Evolutionary conservation across 2,329 filamentous ascomycete species (phyloP), one percentile per base, ranked within the genome.

Genomic region (Lanzia echinophila): DNA sequence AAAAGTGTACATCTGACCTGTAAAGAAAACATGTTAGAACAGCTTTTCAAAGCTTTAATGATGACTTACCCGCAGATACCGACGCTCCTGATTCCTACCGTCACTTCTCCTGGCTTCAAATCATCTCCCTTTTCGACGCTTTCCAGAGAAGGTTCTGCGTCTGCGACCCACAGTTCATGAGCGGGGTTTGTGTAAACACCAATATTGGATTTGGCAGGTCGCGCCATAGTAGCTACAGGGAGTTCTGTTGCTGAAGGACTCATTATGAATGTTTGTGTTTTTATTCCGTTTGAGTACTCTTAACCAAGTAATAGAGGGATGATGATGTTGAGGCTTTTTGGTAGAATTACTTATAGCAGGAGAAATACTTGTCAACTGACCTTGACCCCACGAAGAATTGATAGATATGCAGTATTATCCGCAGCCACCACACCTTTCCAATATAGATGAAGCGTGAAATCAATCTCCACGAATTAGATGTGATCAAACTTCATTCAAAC

Each of bases 1-100:
- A 97, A 77, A 97, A 97, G 74, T 97, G 92, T 54, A 97, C 86
- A 71, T 96, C 91, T 57, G 89, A 95, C 55, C 88, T 92, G 64
- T 15, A 28, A n/a, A 28, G 24, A 49, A 10, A 20, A 43, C 59
- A 36, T 59, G 56, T 44, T 50, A 20, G 22, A 33, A 34, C n/a
- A 28, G 17, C 12, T 12, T 39, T 2, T 38, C 8, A 6, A 33
- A 42, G 17, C 28, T 31, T 45, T 32, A 47, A 31, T 45, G 43
- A 44, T 46, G 34, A 67, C 76, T 67, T 76, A 94, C 82, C 92
- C 92, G 77, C 94, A 97, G 66, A 97, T 97, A 54, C 94, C 94
- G 7, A 92, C 96, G 73, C 88, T 95, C 73, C 92, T 89, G 70
- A 97, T 83, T 53, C 88, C 89, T 58, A 97, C 72, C 24, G 89